Evolutionary conservation across 2,329 filamentous ascomycete genomes (phyloP).

Genomic region (Fusarium sp.): DNA sequence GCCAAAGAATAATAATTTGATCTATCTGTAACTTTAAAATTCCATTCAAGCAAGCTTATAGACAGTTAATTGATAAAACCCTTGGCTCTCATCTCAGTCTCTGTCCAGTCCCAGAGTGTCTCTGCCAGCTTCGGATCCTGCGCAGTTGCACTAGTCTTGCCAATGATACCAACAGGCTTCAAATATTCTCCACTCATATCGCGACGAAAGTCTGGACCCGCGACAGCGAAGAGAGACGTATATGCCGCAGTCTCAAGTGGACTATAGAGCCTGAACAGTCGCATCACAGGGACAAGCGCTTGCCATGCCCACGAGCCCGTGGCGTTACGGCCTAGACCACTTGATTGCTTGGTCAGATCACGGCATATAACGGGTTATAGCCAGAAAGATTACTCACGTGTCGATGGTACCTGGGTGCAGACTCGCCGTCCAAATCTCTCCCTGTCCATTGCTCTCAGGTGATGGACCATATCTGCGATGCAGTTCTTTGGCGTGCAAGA

Average conservation of each 20-base stretch:
- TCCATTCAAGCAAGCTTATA: too few species aligned
- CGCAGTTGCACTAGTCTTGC: background rate
- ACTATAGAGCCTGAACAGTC: background rate
- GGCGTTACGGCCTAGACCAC: background rate
- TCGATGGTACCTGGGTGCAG: constrained; percentile 21
- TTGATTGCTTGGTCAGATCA: too few species aligned
- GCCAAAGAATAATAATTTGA: too few species aligned
- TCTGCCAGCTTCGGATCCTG: background rate
- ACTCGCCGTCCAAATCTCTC: constrained; percentile 13
- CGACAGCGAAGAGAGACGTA: background rate
- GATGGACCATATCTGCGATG: constrained; percentile 9
- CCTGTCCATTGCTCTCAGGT: background rate
- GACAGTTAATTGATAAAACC: background rate
- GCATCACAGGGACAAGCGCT: background rate
- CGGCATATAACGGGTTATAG: too few species aligned
- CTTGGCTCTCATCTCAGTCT: background rate
- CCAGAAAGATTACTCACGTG: too few species aligned
- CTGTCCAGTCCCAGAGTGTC: background rate
- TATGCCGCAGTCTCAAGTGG: background rate
- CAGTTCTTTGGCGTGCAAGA: constrained; percentile 21
- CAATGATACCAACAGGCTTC: background rate
- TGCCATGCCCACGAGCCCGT: background rate
- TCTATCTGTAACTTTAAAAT: too few species aligned
- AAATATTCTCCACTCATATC: background rate
- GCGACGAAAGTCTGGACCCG: background rate